Evolutionary conservation across 2,329 filamentous ascomycete genomes (phyloP), one percentile per base, ranked within the genome.

Genomic region (Neonectria neomacrospora): DNA sequence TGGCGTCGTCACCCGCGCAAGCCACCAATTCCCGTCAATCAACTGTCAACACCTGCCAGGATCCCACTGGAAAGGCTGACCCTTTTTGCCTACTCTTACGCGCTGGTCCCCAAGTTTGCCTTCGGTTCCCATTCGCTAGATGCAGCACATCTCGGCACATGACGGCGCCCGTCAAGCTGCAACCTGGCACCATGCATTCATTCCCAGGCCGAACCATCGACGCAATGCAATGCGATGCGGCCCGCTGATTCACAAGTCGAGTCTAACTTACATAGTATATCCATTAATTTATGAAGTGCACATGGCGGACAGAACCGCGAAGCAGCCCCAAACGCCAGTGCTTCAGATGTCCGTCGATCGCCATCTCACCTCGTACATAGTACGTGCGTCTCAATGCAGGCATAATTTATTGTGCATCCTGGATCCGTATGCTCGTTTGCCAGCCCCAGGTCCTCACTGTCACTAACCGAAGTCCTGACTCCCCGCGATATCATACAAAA

Each of bases 1-100:
- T 61, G 58, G 58, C 58, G 58, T 39, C 22, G 28, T 22, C 48
- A 58, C 28, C 39, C 30, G 42, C 34, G 18, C 58, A 61, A 60
- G 57, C 58, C 58, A 60, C 58, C 42, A 7, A 11, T 20, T n/a
- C 14, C 54, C 44, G 48, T 41, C 28, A 54, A 32, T 30, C 45
- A 48, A 48, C 26, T n/a, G 51, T 37, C 34, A 37, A n/a, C 9
- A n/a, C n/a, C n/a, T n/a, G n/a, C n/a, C n/a, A n/a, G n/a, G n/a
- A n/a, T n/a, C 30, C 30, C 30, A 8, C 9, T 37, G 12, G 30
- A 50, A 52, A 34, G 47, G 47, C 28, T 22, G 47, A 50, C 47
- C 18, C 16, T 32, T 30, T 32, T 18, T 26, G 23, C 47, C n/a
- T 14, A 5, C 22, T 18, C n/a, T 11, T 18, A 14, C 20, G 16